Percentiles rank a stretch among this genome's conserved stretches.
phyloP scores from a whole-genome alignment of 192 early-diverging fungal species.

The Rhizoclosmatium sp. region DNA sequence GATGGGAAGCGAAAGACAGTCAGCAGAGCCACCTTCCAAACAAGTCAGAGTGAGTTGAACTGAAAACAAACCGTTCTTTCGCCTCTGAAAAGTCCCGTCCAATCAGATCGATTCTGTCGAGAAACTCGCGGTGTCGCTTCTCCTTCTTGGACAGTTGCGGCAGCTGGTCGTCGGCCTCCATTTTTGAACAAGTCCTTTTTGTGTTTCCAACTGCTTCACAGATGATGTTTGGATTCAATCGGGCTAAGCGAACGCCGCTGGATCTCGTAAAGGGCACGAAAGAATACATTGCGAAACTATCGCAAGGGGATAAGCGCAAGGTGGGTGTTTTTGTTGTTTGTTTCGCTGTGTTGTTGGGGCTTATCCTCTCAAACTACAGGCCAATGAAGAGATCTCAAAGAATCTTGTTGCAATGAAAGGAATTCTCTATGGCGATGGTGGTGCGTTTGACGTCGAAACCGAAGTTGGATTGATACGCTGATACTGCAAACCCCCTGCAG shows the following conservation, averaged over 20 bases:
- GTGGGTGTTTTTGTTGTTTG: not conserved
- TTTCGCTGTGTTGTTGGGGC: not conserved
- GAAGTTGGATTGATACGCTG: not conserved
- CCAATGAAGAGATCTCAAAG: constrained; percentile 97
- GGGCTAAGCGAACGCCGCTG: constrained; percentile 64
- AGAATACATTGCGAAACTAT: constrained; percentile 82
- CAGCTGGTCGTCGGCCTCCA: not conserved
- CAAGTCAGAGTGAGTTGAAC: not conserved
- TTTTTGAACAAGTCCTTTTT: not conserved
- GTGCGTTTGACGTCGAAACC: constrained; percentile 51
- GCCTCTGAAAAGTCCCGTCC: constrained; percentile 66
- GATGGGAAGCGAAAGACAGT: not conserved
- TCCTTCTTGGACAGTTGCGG: constrained; percentile 57
- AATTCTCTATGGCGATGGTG: constrained; percentile 95
- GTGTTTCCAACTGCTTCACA: not conserved
- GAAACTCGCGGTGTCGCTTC: constrained; percentile 60
- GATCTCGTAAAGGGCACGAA: constrained; percentile 89
- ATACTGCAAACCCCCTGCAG: constrained; percentile 49
- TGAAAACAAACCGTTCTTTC: constrained; percentile 63
- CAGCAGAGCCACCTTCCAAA: not conserved
- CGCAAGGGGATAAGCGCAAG: constrained; percentile 63
- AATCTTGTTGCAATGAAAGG: constrained; percentile 91
- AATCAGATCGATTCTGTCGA: constrained; percentile 63
- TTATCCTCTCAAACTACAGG: constrained; percentile 54
- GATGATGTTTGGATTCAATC: constrained; percentile 29